Base-by-base conservation (phyloP, 2,329 filamentous ascomycete genomes). In the Scolecobasidium constrictum region DNA sequence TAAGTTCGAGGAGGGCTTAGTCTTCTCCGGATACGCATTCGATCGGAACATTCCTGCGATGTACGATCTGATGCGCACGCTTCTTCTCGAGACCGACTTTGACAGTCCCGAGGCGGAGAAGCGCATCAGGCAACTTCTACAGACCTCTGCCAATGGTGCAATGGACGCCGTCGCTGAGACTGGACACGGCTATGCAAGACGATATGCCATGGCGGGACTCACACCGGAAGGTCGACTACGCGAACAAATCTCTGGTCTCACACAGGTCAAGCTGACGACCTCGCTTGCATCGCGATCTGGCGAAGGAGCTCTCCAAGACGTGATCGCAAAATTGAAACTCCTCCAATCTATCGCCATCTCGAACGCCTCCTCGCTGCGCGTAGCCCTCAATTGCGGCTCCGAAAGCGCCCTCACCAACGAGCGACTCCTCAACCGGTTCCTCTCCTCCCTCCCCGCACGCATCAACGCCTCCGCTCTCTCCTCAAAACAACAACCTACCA, bases 101-200 rank as follows among this genome's bases (percentile, higher is more conserved):
- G 83, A 88, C 50, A 82, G 83, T 47, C 73, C 83, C 1, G 81
- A 86, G 52, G 86, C 88, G 2, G 78, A 87, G 18, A 74, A 78
- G 40, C 84, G 90, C 56, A 85, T 96, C 41, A 75, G 83, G 41
- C 86, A 96, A 60, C 72, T 98, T 18, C 69, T 98, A 11, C 86
- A 94, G 55, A 82, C 83, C 13, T 83, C 84, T 12, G 83, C 88
- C 1, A 92, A 92, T 53, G 90, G 90, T 23, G 85, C 92, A 1
- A 77, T 96, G 41, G 94, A 95, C 56, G 81, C 84, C 35, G 87
- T 98, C 53, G 90, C 92, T 3, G 87, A 86, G 23, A 84, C 85
- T 13, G 92, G 92, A 0, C 90, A 98, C 57, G 75, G 79, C 1
- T 98, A 81, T 59, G 92, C 92, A 4, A 79, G 86, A 52, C 80